Conservation (phyloP, 371 early-diverging fungal species). For the Encephalitozoon romaleae region DNA sequence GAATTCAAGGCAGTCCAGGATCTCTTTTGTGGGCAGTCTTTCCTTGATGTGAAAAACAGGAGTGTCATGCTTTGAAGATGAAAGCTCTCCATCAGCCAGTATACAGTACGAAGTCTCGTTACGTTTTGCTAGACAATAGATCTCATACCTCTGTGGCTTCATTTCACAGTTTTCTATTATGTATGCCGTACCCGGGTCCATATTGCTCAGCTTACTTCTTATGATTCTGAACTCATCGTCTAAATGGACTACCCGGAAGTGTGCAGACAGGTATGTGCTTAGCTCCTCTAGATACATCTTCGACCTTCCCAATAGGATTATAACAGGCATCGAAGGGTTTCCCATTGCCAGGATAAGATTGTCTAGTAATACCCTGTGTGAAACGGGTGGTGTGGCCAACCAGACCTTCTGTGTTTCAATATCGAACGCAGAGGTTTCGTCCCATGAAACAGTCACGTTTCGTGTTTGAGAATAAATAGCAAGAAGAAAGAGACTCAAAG, state of each 20-base stretch:
- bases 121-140: conserved; percentile 32
- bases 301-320: conserved; percentile 26
- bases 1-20: conserved; percentile 2
- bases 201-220: conserved; percentile 18
- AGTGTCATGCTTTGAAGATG: conserved; percentile 26
- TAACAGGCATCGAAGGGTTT: conserved; percentile 36
- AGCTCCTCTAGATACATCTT: conserved; percentile 6
- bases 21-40: not conserved
- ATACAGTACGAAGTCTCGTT: conserved; percentile 33
- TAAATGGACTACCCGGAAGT: conserved; percentile 16
- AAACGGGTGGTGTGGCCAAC: not conserved
- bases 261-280: not conserved
- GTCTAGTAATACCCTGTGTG: not conserved
- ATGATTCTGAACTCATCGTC: conserved; percentile 6
- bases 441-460: not conserved
- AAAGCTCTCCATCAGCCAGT: not conserved
- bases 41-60: not conserved
- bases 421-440: not conserved
- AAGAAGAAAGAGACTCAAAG: not conserved
- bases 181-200: conserved; percentile 12
- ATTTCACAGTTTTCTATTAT: conserved; percentile 25
- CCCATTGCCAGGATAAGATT: not conserved
- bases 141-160: conserved; percentile 45
- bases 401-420: not conserved
- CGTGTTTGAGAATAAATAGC: not conserved